A percentile compares a stretch with the other conserved stretches of the same genome.
phyloP scores from a whole-genome alignment of 176 grass and related monocot species.

The Oryza punctata region DNA sequence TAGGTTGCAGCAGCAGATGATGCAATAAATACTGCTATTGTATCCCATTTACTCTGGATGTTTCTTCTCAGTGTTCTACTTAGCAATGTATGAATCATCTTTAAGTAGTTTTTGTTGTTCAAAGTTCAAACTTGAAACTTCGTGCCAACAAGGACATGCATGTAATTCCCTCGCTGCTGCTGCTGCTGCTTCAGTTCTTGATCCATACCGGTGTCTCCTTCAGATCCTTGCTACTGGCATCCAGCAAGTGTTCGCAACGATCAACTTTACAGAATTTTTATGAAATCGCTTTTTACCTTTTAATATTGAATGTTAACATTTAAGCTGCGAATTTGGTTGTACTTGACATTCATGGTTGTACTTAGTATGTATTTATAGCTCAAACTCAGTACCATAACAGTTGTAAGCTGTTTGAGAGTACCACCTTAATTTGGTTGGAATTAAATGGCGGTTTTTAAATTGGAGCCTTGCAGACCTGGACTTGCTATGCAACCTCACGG shows the following conservation, averaged over 20 bases:
- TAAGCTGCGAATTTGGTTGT: slow-evolving; percentile 9
- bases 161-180: not conserved
- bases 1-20: not conserved
- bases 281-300: not conserved
- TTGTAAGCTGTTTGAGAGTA: not conserved
- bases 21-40: not conserved
- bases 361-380: not conserved
- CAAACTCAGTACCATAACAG: not conserved
- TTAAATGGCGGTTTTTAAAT: not conserved
- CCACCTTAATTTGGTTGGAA: not conserved
- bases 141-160: not conserved
- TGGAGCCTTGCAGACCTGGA: not conserved
- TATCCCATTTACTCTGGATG: not conserved
- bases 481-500: not conserved
- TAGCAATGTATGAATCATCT: not conserved
- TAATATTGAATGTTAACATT: slow-evolving; percentile 6
- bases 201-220: not conserved
- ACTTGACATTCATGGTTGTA: slow-evolving; percentile 1
- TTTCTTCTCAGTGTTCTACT: not conserved
- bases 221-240: slow-evolving; percentile 8
- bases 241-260: not conserved
- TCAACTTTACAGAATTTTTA: not conserved
- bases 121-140: not conserved
- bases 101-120: slow-evolving; percentile 8
- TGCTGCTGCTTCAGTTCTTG: not conserved